These are phyloP conservation scores for Globisporangium heterothallicum DNA, from an alignment of 352 stramenopile genomes.

Conservation along the genomic window DNA sequence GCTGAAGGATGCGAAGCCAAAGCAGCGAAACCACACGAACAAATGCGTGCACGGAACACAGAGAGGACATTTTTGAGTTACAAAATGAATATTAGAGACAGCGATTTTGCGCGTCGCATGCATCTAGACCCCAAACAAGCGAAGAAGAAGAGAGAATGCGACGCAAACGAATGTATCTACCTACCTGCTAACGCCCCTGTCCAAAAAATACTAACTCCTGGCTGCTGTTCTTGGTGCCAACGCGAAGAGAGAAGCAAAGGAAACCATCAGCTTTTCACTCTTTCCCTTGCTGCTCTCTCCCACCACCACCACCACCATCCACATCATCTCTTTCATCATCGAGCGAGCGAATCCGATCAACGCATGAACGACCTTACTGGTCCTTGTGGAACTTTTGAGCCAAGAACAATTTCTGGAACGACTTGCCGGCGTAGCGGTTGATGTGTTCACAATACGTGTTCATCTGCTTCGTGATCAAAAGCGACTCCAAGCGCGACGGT, in stretches of 20 bases:
- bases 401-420: constrained; percentile 90
- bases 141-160: neutral
- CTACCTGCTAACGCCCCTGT: constrained; percentile 4
- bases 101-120: constrained; percentile 1
- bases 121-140: neutral
- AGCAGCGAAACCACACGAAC: neutral
- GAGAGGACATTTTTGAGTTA: neutral
- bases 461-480: constrained; percentile 91
- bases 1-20: neutral
- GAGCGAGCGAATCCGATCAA: no score
- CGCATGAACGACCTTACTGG: constrained; percentile 32
- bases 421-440: constrained; percentile 88
- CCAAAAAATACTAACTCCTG: no score
- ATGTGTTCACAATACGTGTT: constrained; percentile 92
- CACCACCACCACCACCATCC: no score
- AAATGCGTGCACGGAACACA: neutral
- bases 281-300: no score
- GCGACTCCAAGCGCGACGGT: constrained; percentile 81
- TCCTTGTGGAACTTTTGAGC: constrained; percentile 86
- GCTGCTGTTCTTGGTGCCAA: no score
- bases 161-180: constrained; percentile 1
- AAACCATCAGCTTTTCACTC: no score
- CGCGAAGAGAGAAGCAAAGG: no score
- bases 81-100: constrained; percentile 16
- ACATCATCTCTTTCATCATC: constrained; percentile 1